These are phyloP conservation scores for Penicillium tannophilum DNA, from an alignment of 495 filamentous ascomycete species.

Conservation along the genomic window DNA sequence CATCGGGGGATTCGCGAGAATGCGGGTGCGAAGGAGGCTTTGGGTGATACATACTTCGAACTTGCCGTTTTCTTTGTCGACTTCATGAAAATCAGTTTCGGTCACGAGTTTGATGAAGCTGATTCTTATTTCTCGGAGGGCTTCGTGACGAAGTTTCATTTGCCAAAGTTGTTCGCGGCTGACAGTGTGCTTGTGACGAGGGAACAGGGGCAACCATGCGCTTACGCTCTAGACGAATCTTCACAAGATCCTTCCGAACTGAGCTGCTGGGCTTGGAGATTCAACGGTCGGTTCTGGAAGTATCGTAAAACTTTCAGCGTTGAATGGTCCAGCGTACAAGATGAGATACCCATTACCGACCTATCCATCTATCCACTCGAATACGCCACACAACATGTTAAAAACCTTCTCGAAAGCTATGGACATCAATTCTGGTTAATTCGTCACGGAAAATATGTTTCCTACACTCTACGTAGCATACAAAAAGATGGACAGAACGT, in stretches of 20 bases:
- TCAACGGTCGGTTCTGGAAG: conserved; percentile 7
- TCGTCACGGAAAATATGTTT: no score
- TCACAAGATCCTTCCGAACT: neutral
- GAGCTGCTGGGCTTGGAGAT: conserved; percentile 8
- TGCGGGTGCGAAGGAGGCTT: no score
- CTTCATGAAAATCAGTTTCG: neutral
- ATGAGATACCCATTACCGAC: neutral
- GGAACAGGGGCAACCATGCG: conserved; percentile 5
- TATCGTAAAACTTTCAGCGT: neutral
- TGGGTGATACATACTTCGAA: no score
- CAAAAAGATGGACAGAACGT: neutral
- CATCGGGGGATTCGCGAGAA: neutral
- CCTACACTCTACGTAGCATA: no score
- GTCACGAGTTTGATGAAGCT: neutral
- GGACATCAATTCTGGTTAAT: no score
- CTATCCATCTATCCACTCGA: neutral
- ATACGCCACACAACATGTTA: neutral
- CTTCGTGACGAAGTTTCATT: neutral
- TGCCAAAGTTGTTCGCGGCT: conserved; percentile 1
- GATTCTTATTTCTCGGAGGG: neutral
- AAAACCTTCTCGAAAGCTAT: no score
- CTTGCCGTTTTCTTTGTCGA: no score
- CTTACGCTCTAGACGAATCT: conserved; percentile 2
- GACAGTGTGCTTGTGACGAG: no score
- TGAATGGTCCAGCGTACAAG: neutral